These are phyloP conservation scores for Boletus rex-veris DNA, from an alignment of 768 basidiomycete species.

Conservation along the genomic window DNA sequence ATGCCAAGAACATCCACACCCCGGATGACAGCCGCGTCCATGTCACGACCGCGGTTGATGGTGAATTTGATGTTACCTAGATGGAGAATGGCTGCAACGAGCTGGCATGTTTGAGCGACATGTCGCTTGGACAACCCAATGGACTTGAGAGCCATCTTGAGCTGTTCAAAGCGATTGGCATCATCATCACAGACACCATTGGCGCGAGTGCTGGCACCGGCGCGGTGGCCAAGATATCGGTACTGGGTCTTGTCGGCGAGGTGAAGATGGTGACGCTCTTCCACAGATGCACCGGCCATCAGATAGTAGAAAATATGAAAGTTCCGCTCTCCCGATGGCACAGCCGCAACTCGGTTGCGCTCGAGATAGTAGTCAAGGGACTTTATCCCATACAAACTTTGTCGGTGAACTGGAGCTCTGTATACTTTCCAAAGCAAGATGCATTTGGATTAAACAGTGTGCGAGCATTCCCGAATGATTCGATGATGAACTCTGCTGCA, in stretches of 20 bases:
- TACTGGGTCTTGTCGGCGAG: slow-evolving; percentile 79
- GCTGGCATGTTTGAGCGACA: slow-evolving; percentile 93
- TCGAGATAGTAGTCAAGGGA: slow-evolving; percentile 97
- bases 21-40: slow-evolving; percentile 89
- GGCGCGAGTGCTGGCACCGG: slow-evolving; percentile 39
- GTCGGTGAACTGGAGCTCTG: slow-evolving; percentile 94
- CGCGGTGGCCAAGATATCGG: slow-evolving; percentile 80
- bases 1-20: slow-evolving; percentile 80
- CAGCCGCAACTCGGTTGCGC: slow-evolving; percentile 78
- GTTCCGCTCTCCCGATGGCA: slow-evolving; percentile 90
- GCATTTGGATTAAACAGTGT: slow-evolving; percentile 93
- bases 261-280: slow-evolving; percentile 87
- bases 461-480: slow-evolving; percentile 90
- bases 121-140: slow-evolving; percentile 92
- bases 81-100: slow-evolving; percentile 93
- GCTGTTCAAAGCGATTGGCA: slow-evolving; percentile 84
- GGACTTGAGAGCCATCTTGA: slow-evolving; percentile 90
- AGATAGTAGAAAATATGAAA: slow-evolving; percentile 99
- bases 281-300: slow-evolving; percentile 82
- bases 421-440: slow-evolving; percentile 96
- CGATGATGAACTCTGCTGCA: slow-evolving; percentile 92
- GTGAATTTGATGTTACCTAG: slow-evolving; percentile 94
- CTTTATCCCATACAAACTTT: slow-evolving; percentile 85
- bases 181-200: slow-evolving; percentile 70
- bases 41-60: slow-evolving; percentile 76